Percentiles rank a stretch among this genome's conserved stretches.
These are phyloP conservation scores for Ophiostoma sp. DNA, from an alignment of 2,329 filamentous ascomycete genomes.

Conservation along the genomic window DNA sequence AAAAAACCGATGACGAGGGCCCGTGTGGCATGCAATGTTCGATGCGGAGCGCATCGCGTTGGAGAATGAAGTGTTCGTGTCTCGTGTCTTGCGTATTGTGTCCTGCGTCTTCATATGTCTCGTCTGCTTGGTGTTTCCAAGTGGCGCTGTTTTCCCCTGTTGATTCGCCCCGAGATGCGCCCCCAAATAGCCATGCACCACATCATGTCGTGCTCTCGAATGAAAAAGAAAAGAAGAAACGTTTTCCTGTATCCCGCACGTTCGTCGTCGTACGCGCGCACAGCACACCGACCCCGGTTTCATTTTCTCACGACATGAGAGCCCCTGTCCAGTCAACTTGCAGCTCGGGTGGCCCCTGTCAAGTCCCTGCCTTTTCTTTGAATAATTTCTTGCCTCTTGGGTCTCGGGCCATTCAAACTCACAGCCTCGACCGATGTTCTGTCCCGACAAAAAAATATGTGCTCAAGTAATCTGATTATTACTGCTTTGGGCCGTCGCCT, in stretches of 20 bases:
- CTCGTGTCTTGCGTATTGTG: not conserved
- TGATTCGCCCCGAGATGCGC: not conserved
- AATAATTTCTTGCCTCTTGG: not conserved
- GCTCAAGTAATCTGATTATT: not conserved
- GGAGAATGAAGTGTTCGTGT: not conserved
- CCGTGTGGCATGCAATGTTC: constrained; percentile 5
- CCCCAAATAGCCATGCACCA: not conserved
- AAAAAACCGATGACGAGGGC: not conserved
- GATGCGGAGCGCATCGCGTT: not conserved
- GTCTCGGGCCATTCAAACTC: not conserved
- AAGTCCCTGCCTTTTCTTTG: not conserved
- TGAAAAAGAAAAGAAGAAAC: not conserved
- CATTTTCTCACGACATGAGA: constrained; percentile 1
- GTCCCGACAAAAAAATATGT: not conserved
- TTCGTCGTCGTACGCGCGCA: constrained; percentile 5
- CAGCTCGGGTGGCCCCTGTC: not conserved
- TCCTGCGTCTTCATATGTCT: not conserved
- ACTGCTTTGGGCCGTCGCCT: not conserved
- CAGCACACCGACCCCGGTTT: constrained; percentile 11
- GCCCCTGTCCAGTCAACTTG: not conserved
- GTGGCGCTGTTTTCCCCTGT: not conserved
- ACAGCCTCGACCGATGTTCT: not conserved
- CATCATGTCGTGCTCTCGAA: not conserved
- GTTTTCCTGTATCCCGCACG: constrained; percentile 9
- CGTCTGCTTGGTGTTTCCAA: not conserved